These are phyloP conservation scores for Dacryopinax primogenitus DNA, from an alignment of 768 basidiomycete genomes.

Conservation along the genomic window DNA sequence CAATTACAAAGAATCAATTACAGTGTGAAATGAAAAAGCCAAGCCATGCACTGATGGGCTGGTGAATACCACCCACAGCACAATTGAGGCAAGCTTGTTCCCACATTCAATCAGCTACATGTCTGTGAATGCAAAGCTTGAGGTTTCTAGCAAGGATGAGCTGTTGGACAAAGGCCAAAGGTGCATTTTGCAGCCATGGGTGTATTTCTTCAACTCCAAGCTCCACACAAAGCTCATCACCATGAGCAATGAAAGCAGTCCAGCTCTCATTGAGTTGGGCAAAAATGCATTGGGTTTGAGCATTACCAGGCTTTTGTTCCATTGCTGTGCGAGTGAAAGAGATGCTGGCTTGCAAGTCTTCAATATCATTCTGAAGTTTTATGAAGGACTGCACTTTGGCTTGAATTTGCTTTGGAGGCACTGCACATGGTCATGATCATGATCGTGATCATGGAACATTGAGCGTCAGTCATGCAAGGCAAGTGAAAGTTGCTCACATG, in stretches of 20 bases:
- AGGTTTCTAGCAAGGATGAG: neutral
- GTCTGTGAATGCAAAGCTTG: neutral
- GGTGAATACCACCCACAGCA: neutral
- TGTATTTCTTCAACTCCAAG: neutral
- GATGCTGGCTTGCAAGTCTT: neutral
- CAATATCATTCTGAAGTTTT: slow-evolving; percentile 3
- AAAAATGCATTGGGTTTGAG: neutral
- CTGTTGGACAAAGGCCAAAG: neutral
- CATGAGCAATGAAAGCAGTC: neutral
- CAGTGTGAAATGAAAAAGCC: neutral
- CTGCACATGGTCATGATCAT: neutral
- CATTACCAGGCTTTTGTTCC: neutral
- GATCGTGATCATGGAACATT: neutral
- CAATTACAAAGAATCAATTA: neutral
- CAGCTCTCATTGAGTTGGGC: neutral
- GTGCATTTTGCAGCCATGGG: neutral
- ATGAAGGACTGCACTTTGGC: neutral
- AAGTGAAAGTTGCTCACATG: neutral
- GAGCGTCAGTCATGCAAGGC: neutral
- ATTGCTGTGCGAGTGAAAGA: neutral
- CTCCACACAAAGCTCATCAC: neutral
- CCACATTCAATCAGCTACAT: neutral
- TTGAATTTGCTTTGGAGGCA: neutral
- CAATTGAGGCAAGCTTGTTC: neutral
- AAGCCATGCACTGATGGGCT: neutral